Conservation (phyloP, 805 yeast species). For the Ogataea trehalophila region DNA sequence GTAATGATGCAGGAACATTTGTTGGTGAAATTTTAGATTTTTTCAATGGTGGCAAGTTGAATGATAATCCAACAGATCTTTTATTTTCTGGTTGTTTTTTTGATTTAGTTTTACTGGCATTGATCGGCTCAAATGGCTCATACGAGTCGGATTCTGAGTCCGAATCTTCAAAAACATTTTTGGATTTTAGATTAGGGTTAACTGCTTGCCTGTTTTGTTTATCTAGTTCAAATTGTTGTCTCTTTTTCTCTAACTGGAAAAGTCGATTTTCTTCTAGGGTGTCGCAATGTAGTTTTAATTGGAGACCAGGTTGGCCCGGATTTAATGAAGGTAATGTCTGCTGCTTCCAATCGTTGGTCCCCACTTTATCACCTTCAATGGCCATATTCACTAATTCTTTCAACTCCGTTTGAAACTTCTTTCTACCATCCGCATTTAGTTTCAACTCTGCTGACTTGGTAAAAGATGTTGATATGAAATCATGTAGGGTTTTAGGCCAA, state of each 20-base stretch:
- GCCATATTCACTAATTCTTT: slow-evolving; percentile 47
- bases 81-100: background rate
- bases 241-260: background rate
- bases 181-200: slow-evolving; percentile 1
- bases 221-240: background rate
- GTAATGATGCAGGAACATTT: background rate
- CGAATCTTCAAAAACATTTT: slow-evolving; percentile 10
- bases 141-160: slow-evolving; percentile 3
- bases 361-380: slow-evolving; percentile 36
- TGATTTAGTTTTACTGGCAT: too few relatives aligned
- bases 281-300: slow-evolving; percentile 19
- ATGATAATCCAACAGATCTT: background rate
- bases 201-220: background rate
- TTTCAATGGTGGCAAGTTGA: slow-evolving; percentile 11
- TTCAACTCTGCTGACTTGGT: slow-evolving; percentile 33
- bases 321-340: slow-evolving; percentile 45
- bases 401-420: slow-evolving; percentile 44
- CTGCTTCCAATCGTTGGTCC: slow-evolving; percentile 48
- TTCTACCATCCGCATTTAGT: slow-evolving; percentile 28
- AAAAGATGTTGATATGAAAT: slow-evolving; percentile 47
- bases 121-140: background rate
- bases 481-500: slow-evolving; percentile 55
- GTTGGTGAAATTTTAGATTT: slow-evolving; percentile 7
- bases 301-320: slow-evolving; percentile 4
- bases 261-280: background rate